Evolutionary conservation across 1,139 yeast species (phyloP).

Genomic region (Tardiomyces digboiensis): DNA sequence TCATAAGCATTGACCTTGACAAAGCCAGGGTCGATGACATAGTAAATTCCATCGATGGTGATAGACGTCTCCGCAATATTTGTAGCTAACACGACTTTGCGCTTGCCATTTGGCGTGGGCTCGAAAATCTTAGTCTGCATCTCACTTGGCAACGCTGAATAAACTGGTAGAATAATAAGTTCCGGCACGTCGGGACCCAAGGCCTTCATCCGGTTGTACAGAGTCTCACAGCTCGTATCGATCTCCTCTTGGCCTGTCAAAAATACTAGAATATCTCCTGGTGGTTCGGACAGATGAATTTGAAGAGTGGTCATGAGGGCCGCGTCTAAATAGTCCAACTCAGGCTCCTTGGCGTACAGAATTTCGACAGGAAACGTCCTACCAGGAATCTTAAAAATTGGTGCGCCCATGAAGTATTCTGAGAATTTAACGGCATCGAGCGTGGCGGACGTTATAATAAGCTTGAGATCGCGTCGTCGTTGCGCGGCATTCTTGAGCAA

Average conservation of each 20-base stretch:
- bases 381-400: constrained; percentile 78
- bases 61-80: constrained; percentile 78
- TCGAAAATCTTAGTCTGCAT: constrained; percentile 66
- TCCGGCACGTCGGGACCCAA: constrained; percentile 58
- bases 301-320: constrained; percentile 75
- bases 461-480: constrained; percentile 62
- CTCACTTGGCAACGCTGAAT: constrained; percentile 68
- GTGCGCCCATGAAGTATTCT: constrained; percentile 65
- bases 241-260: constrained; percentile 91
- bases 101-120: constrained; percentile 58
- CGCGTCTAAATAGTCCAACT: constrained; percentile 75
- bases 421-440: constrained; percentile 81
- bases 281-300: constrained; percentile 67
- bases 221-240: constrained; percentile 76
- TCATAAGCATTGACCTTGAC: constrained; percentile 73
- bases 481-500: constrained; percentile 62
- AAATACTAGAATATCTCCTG: constrained; percentile 79
- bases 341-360: constrained; percentile 69
- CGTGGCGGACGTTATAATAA: constrained; percentile 90
- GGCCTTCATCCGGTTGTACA: constrained; percentile 55
- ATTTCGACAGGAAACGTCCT: constrained; percentile 85
- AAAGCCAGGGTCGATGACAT: constrained; percentile 75
- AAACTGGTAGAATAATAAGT: constrained; percentile 76
- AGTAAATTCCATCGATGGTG: constrained; percentile 70
- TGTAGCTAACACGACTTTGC: constrained; percentile 72